Evolutionary conservation across 768 basidiomycete species (phyloP), one percentile per base, ranked within the genome.

Genomic region (Lepiota venenata): DNA sequence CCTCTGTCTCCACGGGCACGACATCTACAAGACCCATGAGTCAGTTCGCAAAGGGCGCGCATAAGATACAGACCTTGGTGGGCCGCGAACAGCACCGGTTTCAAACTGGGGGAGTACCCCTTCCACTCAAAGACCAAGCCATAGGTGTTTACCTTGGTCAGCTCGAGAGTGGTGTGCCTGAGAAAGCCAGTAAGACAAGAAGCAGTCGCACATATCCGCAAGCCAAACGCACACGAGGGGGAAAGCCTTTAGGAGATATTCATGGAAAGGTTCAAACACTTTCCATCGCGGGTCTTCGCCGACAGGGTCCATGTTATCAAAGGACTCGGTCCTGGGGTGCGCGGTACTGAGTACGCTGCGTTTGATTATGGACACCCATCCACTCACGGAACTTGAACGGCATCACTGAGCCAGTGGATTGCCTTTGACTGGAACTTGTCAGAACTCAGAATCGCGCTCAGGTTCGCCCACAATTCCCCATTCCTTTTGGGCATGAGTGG

Each of bases 91-190:
- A 92, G 71, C 14, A 91, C 60, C 0, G 91, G 90, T 64, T 88
- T 87, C n/a, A 88, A 71, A 0, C 73, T 69, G 10, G 66, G 55
- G 58, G 89, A 75, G 3, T 79, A 76, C 1, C 89, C 90, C 49
- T 76, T 71, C 88, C 89, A 91, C 46, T 82, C 79, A 63, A 81
- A 88, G 7, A 89, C 66, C n/a, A 91, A 74, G 0, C 81, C 90
- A 60, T 87, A 88, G 0, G 82, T 87, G 65, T 91, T 91, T 61
- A 93, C 81, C 60, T 82, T 84, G 8, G 83, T 84, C 56, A 88
- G 74, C 27, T 74, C 63, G 41, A 91, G 73, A 8, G 67, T 76
- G n/a, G 72, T 45, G 65, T 88, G 83, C 10, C 86, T 89, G 29
- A n/a, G n/a, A 16, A 29, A 22, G 45, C 43, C 40, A 15, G 50